phyloP scores from a whole-genome alignment of 2,329 filamentous ascomycete genomes.

The Apiospora phragmitis region DNA sequence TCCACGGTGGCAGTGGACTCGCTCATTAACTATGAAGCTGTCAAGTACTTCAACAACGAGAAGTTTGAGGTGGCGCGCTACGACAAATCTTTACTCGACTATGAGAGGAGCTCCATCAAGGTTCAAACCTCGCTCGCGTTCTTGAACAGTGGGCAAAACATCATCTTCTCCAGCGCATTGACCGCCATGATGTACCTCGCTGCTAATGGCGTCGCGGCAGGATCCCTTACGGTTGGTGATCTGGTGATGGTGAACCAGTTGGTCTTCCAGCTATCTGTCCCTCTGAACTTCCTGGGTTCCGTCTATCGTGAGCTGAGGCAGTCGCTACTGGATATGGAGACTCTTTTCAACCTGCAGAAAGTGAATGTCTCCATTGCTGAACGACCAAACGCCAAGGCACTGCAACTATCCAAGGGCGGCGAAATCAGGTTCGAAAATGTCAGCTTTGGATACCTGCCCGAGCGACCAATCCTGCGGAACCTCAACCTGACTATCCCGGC shows the following conservation, averaged over 20 bases:
- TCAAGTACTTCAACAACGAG: slow-evolving; percentile 99
- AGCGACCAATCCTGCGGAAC: slow-evolving; percentile 84
- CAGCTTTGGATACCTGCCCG: slow-evolving; percentile 85
- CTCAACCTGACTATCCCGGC: slow-evolving; percentile 87
- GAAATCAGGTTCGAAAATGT: slow-evolving; percentile 96
- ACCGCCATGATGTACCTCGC: slow-evolving; percentile 99
- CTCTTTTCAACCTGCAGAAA: slow-evolving; percentile 94
- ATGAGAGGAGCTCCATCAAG: slow-evolving; percentile 95
- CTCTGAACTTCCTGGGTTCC: slow-evolving; percentile 95
- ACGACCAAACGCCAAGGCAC: slow-evolving; percentile 68
- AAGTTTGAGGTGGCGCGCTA: slow-evolving; percentile 91
- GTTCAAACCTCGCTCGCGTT: slow-evolving; percentile 91
- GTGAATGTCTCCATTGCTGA: slow-evolving; percentile 89
- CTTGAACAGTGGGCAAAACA: slow-evolving; percentile 91
- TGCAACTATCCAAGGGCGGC: slow-evolving; percentile 74
- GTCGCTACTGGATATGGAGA: slow-evolving; percentile 97
- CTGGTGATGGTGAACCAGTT: slow-evolving; percentile 99
- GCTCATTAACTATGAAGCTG: slow-evolving; percentile 97
- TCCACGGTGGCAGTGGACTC: slow-evolving; percentile 96
- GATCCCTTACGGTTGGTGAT: slow-evolving; percentile 86
- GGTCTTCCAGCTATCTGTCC: slow-evolving; percentile 95
- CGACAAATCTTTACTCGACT: slow-evolving; percentile 80
- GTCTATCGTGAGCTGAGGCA: slow-evolving; percentile 96
- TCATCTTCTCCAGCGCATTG: slow-evolving; percentile 93
- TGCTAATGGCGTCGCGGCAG: slow-evolving; percentile 81